Evolutionary conservation across 345 rosid genomes (phyloP), one percentile per base, ranked within the genome.

Genomic region (Lumnitzera littorea): DNA sequence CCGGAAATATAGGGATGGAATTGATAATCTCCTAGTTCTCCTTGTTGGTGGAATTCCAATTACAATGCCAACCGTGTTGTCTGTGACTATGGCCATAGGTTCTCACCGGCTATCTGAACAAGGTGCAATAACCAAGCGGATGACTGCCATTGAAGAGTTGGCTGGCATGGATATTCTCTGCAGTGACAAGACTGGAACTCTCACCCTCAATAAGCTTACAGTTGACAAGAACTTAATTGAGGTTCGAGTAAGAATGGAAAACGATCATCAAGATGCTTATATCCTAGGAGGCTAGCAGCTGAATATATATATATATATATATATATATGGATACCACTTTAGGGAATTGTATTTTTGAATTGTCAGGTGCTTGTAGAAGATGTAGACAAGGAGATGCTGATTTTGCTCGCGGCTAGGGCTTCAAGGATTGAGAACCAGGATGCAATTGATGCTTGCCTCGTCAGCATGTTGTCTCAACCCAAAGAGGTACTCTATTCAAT

Each of bases 1-100:
- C 41, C 73, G 92, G 67, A 73, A 57, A n/a, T 83, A 81, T 63
- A 77, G 82, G 46, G 78, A 73, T 55, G 85, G 85, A 46, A 81
- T 83, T 10, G 81, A 81, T 62, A 81, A 83, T 17, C 69, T 83
- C 51, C 80, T 81, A 57, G 87, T 79, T 36, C 66, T 84, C 2
- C 72, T 82, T 62, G 82, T 84, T 55, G 90, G 90, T 56, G 90
- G 90, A 3, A 82, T 84, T 51, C 87, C 87, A n/a, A 84, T 84
- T 57, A 87, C 87, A 24, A 84, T 82, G 87, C 90, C 87, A 48
- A 82, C 90, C 48, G 85, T 82, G 65, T 79, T 84, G 36, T 84
- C 85, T 49, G 81, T 77, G 14, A 77, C 81, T 7, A 72, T 75
- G 80, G 78, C 77, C 13, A 74, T 78, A 50, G 77, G 82, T 52